Percentiles rank a stretch among this genome's conserved stretches.
These are phyloP conservation scores for Veloboletus limbatus DNA, from an alignment of 1,284 basidiomycete species.

Conservation along the genomic window DNA sequence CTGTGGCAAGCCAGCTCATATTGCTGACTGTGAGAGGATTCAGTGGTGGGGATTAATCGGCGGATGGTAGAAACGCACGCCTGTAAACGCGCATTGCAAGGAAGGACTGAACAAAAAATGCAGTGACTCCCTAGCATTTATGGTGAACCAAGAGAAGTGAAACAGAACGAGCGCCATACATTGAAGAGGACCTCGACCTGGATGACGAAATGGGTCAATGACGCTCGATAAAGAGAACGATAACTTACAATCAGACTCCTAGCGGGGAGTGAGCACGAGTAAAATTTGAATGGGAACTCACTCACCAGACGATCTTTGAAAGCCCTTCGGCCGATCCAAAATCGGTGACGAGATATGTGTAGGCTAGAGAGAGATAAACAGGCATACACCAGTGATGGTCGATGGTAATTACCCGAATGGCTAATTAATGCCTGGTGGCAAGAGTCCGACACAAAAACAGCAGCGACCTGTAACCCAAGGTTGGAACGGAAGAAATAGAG, in stretches of 20 bases:
- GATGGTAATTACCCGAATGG: constrained; percentile 44
- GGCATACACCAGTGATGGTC: background rate
- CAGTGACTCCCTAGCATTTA: constrained; percentile 32
- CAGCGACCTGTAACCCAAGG: constrained; percentile 40
- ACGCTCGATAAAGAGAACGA: background rate
- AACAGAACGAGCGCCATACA: constrained; percentile 9
- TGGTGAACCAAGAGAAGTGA: constrained; percentile 5
- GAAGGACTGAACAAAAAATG: constrained; percentile 39
- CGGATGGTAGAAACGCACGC: constrained; percentile 16
- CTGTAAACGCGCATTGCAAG: constrained; percentile 34
- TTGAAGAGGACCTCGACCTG: constrained; percentile 43
- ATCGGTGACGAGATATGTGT: constrained; percentile 42
- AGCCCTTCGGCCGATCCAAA: constrained; percentile 33
- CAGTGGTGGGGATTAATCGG: background rate
- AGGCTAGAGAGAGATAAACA: constrained; percentile 38
- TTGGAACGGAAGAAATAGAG: background rate
- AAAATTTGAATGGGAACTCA: background rate
- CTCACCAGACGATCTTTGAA: constrained; percentile 46
- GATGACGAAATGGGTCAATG: constrained; percentile 3
- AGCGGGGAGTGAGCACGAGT: constrained; percentile 4
- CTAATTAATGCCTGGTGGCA: constrained; percentile 57
- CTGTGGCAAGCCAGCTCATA: constrained; percentile 26
- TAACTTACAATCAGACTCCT: constrained; percentile 50
- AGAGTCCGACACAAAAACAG: constrained; percentile 51
- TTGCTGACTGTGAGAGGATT: constrained; percentile 29